Evolutionary conservation across 2,329 filamentous ascomycete species (phyloP), one percentile per base, ranked within the genome.

Genomic region (Penicillium paneum): DNA sequence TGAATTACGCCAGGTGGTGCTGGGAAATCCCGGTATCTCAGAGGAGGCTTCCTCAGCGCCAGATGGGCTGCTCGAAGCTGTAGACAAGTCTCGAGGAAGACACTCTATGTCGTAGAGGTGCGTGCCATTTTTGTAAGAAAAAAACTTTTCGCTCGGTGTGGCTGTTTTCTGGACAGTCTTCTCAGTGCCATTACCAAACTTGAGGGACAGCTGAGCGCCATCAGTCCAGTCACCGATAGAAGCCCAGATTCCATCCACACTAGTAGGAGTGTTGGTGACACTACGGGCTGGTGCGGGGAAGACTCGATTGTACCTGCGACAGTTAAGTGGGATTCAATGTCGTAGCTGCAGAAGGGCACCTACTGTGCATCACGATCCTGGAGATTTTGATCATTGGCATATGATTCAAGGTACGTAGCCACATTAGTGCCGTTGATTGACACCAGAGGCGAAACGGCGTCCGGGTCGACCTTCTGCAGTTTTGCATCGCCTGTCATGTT

Each of bases 291-390:
- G 38, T 10, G 59, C 54, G 2, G 63, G 62, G 26, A 66, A 66
- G 8, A 63, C 32, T 42, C 61, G 61, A n/a, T 66, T 66, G 34
- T 66, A 65, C 13, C 63, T 65, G 24, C 5, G 21, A 47, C 2
- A 19, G 24, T 64, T 28, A 64, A 64, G 54, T 17, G 8, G 32
- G 5, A 15, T 35, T 15, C 5, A 32, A 45, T 8, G n/a, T 19
- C 15, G 4, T 26, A 8, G 3, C 19, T 36, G 12, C 11, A 29
- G 7, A 42, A 41, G 13, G 5, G 4, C 31, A 40, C 58, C 12
- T 79, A 86, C 56, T 83, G 72, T 26, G 82, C 82, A 69, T 85
- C 83, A 1, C 74, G 74, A 58, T 85, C 83, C 58, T 85, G 83
- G 29, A 79, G 74, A 28, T 68, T 73, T 52, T 80, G 79, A 49